Evolutionary conservation across 306 rosid genomes (phyloP).

Genomic region (Gastrolobium bilobum): DNA sequence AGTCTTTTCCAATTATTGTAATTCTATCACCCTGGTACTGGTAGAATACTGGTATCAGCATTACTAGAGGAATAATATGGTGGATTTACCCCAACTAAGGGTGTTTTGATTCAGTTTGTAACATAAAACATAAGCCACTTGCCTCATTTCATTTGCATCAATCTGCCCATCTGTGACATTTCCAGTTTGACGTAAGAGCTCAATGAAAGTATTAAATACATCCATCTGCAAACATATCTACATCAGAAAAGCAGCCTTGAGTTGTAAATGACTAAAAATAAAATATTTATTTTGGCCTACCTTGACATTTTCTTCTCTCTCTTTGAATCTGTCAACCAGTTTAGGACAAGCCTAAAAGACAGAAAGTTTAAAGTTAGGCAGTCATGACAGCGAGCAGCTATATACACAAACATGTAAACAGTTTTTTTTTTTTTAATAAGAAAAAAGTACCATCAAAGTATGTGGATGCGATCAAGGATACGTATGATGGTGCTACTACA

Average conservation of each 20-base stretch:
- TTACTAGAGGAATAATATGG: no score
- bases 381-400: constrained; percentile 26
- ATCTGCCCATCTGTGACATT: constrained; percentile 94
- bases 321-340: constrained; percentile 94
- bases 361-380: constrained; percentile 40
- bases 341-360: constrained; percentile 93
- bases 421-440: background rate
- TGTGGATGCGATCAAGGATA: no score
- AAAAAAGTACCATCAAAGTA: no score
- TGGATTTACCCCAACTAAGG: no score
- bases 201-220: constrained; percentile 91
- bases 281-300: constrained; percentile 51
- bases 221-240: constrained; percentile 85
- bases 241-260: constrained; percentile 50
- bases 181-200: constrained; percentile 98
- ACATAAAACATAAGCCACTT: constrained; percentile 56
- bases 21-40: no score
- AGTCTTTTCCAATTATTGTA: no score
- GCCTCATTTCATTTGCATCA: constrained; percentile 87
- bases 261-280: constrained; percentile 28
- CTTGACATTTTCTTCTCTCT: constrained; percentile 99
- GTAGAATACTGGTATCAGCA: no score
- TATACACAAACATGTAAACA: constrained; percentile 21
- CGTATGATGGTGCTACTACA: no score
- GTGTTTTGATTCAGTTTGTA: no score